A percentile compares a stretch with the other conserved stretches of the same genome.
Evolutionary conservation across 164 flowering plant species (phyloP).

Genomic region (Berberis vulgaris): DNA sequence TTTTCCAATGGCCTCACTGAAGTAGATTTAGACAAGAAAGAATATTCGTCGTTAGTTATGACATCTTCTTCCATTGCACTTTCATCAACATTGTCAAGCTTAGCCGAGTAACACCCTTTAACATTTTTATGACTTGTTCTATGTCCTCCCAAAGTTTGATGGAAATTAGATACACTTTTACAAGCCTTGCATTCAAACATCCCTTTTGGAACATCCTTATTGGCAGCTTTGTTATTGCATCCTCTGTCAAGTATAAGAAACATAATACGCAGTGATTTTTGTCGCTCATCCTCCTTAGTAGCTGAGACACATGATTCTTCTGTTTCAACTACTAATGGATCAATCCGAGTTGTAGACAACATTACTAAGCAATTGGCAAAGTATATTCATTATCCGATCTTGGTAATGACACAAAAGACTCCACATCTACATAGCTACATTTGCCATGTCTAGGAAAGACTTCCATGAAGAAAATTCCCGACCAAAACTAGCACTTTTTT

Average conservation of each 20-base stretch:
- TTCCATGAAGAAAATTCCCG: constrained; percentile 86
- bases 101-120: constrained; percentile 83
- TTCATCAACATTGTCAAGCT: constrained; percentile 42
- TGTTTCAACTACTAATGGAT: constrained; percentile 35
- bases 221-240: constrained; percentile 20
- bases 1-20: constrained; percentile 21
- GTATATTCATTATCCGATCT: constrained; percentile 45
- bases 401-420: constrained; percentile 44
- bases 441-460: constrained; percentile 80
- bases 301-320: constrained; percentile 85
- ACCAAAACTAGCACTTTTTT: constrained; percentile 66
- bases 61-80: constrained; percentile 38
- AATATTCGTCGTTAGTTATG: constrained; percentile 46
- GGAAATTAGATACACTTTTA: constrained; percentile 80
- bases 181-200: constrained; percentile 89
- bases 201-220: constrained; percentile 40
- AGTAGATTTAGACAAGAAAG: constrained; percentile 19
- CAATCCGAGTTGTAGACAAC: constrained; percentile 59
- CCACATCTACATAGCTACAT: constrained; percentile 44
- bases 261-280: constrained; percentile 13
- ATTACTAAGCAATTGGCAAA: constrained; percentile 74
- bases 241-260: constrained; percentile 3
- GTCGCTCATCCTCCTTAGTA: constrained; percentile 55
- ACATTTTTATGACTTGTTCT: constrained; percentile 97
- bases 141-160: constrained; percentile 93